Evolutionary conservation across 345 rosid genomes (phyloP).

Genomic region (Citrus cavaleriei): DNA sequence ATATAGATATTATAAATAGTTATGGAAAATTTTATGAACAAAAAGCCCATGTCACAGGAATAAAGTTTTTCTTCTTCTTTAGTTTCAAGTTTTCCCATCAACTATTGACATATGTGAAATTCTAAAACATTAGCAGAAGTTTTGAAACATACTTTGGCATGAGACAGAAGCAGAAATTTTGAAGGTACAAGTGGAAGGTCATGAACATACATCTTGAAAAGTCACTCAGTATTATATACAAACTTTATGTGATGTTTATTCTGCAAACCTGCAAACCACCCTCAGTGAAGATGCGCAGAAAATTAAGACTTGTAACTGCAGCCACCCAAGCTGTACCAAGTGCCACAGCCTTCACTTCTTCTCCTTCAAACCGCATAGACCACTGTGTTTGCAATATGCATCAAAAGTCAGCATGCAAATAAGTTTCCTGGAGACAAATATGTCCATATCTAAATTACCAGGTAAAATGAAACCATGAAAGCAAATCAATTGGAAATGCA

Average conservation of each 20-base stretch:
- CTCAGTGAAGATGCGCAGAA: slow-evolving; percentile 78
- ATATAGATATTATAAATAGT: background rate
- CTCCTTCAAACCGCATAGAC: slow-evolving; percentile 98
- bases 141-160: background rate
- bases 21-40: background rate
- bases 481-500: background rate
- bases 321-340: slow-evolving; percentile 91
- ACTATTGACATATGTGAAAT: background rate
- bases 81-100: background rate
- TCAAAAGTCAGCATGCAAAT: slow-evolving; percentile 23
- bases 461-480: background rate
- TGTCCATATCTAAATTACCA: background rate
- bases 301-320: slow-evolving; percentile 86
- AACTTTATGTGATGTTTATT: slow-evolving; percentile 11
- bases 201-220: background rate
- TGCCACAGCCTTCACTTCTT: slow-evolving; percentile 91
- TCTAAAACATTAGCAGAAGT: background rate
- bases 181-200: background rate
- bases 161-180: background rate
- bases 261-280: slow-evolving; percentile 91
- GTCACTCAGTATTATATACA: background rate
- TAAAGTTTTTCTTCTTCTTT: background rate
- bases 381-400: slow-evolving; percentile 50
- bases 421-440: background rate
- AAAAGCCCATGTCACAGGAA: background rate